phyloP scores from a whole-genome alignment of 768 basidiomycete genomes.

The Mycena rosella region DNA sequence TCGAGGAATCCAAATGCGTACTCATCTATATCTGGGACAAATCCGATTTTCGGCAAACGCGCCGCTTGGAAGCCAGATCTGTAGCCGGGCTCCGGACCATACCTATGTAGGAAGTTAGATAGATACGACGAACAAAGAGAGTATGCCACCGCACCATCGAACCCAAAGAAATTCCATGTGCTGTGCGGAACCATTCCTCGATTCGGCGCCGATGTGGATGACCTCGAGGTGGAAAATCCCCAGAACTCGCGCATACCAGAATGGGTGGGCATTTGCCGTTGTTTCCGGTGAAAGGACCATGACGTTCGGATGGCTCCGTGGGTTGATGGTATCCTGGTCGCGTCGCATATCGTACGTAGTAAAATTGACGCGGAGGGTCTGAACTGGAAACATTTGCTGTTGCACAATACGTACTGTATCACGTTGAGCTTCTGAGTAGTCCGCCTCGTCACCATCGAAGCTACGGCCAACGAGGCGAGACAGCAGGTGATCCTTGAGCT shows the following conservation, averaged over 20 bases:
- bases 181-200: not conserved
- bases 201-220: slow-evolving; percentile 31
- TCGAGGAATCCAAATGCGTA: slow-evolving; percentile 51
- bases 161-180: slow-evolving; percentile 49
- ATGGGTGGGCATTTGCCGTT: slow-evolving; percentile 42
- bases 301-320: slow-evolving; percentile 50
- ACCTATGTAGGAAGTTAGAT: too few species aligned
- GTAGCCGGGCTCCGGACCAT: slow-evolving; percentile 13
- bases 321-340: slow-evolving; percentile 56
- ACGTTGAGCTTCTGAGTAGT: slow-evolving; percentile 34
- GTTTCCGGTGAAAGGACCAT: slow-evolving; percentile 46
- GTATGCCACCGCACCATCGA: too few species aligned
- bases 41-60: slow-evolving; percentile 46
- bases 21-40: slow-evolving; percentile 43
- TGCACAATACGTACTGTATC: slow-evolving; percentile 41
- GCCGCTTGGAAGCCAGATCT: slow-evolving; percentile 33
- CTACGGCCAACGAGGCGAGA: slow-evolving; percentile 36
- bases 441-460: slow-evolving; percentile 35
- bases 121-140: too few species aligned
- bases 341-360: slow-evolving; percentile 60
- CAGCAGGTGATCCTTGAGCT: slow-evolving; percentile 48
- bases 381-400: slow-evolving; percentile 46
- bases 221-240: slow-evolving; percentile 49
- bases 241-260: slow-evolving; percentile 48
- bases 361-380: slow-evolving; percentile 53